Percentiles rank a stretch among this genome's conserved stretches.
Conservation (phyloP, 352 stramenopile genomes). For the Phytophthora foliorum region DNA sequence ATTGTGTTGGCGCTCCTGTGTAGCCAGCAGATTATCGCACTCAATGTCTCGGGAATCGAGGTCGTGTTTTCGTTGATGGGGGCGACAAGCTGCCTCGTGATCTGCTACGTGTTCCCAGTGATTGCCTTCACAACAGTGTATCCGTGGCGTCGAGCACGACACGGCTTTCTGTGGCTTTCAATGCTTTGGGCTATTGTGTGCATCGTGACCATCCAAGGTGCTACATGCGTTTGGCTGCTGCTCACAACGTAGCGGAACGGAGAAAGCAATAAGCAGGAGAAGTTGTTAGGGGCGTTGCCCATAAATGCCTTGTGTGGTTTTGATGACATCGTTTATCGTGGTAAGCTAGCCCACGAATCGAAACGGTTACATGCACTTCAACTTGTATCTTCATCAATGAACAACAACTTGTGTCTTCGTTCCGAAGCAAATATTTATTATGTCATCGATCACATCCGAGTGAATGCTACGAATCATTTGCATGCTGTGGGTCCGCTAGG, state of each 20-base stretch:
- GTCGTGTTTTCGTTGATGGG: constrained; percentile 64
- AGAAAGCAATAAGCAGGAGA: constrained; percentile 33
- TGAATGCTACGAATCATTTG: constrained; percentile 22
- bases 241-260: constrained; percentile 13
- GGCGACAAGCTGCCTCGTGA: constrained; percentile 53
- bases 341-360: neutral
- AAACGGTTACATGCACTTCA: constrained; percentile 9
- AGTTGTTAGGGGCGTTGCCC: neutral
- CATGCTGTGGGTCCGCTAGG: neutral
- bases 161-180: constrained; percentile 30
- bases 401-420: too few species aligned
- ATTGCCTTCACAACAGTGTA: constrained; percentile 57
- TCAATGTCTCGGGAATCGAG: constrained; percentile 58
- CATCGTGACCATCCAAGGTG: constrained; percentile 32
- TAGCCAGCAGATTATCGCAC: constrained; percentile 41
- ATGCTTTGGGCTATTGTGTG: constrained; percentile 29
- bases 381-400: neutral
- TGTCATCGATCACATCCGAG: too few species aligned
- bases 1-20: constrained; percentile 35
- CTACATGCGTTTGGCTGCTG: constrained; percentile 35
- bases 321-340: neutral
- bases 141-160: constrained; percentile 45
- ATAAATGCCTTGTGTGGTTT: too few species aligned
- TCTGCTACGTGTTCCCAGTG: constrained; percentile 63
- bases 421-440: too few species aligned